Evolutionary conservation across 108 stramenopile genomes (phyloP).

Genomic region (Aurantiochytrium sp.): DNA sequence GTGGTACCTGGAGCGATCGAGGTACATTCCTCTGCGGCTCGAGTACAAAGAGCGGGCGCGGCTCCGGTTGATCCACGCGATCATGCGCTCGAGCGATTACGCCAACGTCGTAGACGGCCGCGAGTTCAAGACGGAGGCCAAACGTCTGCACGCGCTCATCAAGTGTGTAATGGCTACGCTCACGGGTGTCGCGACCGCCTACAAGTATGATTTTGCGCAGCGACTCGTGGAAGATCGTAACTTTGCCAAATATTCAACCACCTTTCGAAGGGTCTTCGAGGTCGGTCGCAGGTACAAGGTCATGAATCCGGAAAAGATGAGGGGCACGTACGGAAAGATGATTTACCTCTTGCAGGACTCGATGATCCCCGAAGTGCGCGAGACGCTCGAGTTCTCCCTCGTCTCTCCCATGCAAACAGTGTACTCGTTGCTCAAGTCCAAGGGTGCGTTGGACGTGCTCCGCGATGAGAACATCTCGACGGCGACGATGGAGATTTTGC

Average conservation of each 20-base stretch:
- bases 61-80: conserved; percentile 33
- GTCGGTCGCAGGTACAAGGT: conserved; percentile 70
- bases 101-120: conserved; percentile 30
- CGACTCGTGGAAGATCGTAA: conserved; percentile 28
- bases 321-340: conserved; percentile 69
- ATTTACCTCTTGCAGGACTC: conserved; percentile 67
- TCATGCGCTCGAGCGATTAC: conserved; percentile 37
- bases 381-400: conserved; percentile 26
- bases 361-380: conserved; percentile 25
- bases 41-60: conserved; percentile 32
- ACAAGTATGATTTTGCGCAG: conserved; percentile 32
- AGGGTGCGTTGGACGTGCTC: conserved; percentile 24
- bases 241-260: conserved; percentile 24
- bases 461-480: conserved; percentile 31
- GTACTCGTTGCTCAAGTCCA: conserved; percentile 27
- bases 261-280: conserved; percentile 57
- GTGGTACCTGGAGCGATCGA: conserved; percentile 29
- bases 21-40: conserved; percentile 45
- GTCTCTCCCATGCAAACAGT: conserved; percentile 31
- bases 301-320: conserved; percentile 78
- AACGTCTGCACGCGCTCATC: conserved; percentile 13
- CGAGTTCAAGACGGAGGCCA: not conserved
- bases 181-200: conserved; percentile 30
- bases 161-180: conserved; percentile 35
- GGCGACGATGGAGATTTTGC: conserved; percentile 65